phyloP scores from a whole-genome alignment of 139 green algal species.

The Auxenochlorella pyrenoidosa region DNA sequence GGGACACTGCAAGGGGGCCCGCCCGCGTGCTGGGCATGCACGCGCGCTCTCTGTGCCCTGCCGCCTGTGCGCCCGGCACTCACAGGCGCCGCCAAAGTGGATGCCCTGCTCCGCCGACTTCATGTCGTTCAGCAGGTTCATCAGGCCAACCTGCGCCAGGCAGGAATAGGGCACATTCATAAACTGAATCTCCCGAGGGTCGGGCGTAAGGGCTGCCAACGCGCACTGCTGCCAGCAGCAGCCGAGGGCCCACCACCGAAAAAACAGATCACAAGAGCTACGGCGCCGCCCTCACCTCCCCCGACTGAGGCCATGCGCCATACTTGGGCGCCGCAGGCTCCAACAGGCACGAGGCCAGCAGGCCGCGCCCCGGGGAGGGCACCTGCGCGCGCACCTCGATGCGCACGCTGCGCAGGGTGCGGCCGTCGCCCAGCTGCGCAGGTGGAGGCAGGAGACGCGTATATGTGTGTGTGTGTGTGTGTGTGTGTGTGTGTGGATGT shows the following conservation, averaged over 20 bases:
- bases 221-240: no score
- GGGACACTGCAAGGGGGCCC: no score
- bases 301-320: neutral
- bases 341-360: constrained; percentile 7
- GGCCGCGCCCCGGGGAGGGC: neutral
- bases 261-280: no score
- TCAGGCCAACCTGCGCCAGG: neutral
- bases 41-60: neutral
- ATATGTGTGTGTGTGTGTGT: neutral
- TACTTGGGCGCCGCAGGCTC: neutral
- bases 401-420: neutral
- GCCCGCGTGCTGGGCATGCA: no score
- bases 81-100: constrained; percentile 9
- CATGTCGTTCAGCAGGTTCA: neutral
- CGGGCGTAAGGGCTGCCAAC: no score
- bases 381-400: constrained; percentile 1
- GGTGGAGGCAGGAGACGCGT: neutral
- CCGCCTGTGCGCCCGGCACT: neutral
- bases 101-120: neutral
- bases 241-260: no score
- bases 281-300: no score
- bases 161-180: neutral
- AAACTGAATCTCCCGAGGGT: no score
- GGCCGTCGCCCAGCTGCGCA: neutral
- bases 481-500: no score